Evolutionary conservation across 2,329 filamentous ascomycete genomes (phyloP), one percentile per base, ranked within the genome.

Genomic region (Alternaria conjuncta): DNA sequence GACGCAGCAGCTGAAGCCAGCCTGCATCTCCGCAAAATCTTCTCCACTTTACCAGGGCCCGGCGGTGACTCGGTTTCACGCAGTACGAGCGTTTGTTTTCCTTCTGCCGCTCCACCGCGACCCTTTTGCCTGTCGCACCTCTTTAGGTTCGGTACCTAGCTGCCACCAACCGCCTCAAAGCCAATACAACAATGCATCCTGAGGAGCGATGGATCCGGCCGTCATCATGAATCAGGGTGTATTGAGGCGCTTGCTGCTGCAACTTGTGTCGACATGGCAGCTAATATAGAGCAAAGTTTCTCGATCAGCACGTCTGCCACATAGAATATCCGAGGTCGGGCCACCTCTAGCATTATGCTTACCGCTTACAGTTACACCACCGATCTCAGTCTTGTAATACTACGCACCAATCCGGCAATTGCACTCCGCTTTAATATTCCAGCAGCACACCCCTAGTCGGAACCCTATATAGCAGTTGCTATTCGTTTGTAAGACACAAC

Each of bases 321-420:
- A 61, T 28, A 28, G 59, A 44, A 60, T 59, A 68, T 61, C 72
- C 71, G 71, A 73, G 67, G 65, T 69, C 66, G 70, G 71, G 59
- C 70, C 67, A 66, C 50, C 47, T 63, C 50, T 49, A 54, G 68
- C 68, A 67, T 66, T 60, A 63, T 68, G 70, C 71, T 72, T 74
- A 69, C 73, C 61, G 43, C 47, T 67, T 72, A 26, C 55, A 68
- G 71, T 70, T 72, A 73, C 68, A 73, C 57, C 61, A 67, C 69
- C 72, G 67, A 59, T 61, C 61, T 63, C 66, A 61, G 57, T 63
- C 66, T 63, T 70, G 67, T 69, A 69, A 65, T 66, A 69, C 65
- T 70, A 65, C 51, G 32, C 46, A 63, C 64, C 32, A 61, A 66
- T 63, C 43, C 61, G 64, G 62, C 47, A 71, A 68, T 61, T 20